Evolutionary conservation across 371 early-diverging fungal species (phyloP).

Genomic region (Mucor plumbeus): DNA sequence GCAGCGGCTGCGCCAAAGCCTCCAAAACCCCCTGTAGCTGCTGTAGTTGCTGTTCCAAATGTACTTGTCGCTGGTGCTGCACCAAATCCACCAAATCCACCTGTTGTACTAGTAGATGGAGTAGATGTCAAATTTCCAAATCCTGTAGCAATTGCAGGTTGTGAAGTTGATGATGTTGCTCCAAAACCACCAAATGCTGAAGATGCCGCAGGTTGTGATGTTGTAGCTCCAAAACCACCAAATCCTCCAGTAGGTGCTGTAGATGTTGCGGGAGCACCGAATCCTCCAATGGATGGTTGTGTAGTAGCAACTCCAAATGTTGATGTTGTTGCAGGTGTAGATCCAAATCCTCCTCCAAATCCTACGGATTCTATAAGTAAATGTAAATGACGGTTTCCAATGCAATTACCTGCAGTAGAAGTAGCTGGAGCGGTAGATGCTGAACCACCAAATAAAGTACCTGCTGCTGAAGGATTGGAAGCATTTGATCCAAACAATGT

Average conservation of each 20-base stretch:
- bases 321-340: constrained; percentile 21
- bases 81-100: constrained; percentile 27
- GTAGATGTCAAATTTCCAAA: constrained; percentile 14
- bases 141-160: constrained; percentile 8
- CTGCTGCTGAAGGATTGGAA: constrained; percentile 38
- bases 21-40: constrained; percentile 15
- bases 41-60: constrained; percentile 1
- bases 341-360: neutral
- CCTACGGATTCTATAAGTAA: neutral
- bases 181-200: constrained; percentile 21
- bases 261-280: constrained; percentile 18
- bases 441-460: constrained; percentile 45
- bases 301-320: neutral
- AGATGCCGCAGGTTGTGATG: constrained; percentile 15
- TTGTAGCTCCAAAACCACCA: constrained; percentile 8
- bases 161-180: constrained; percentile 6
- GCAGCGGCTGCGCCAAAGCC: constrained; percentile 22
- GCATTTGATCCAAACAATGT: constrained; percentile 26
- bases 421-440: constrained; percentile 28
- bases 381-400: neutral
- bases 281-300: constrained; percentile 22
- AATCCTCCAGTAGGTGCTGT: constrained; percentile 18
- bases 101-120: neutral
- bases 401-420: constrained; percentile 17
- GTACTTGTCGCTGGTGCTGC: constrained; percentile 9